phyloP scores from a whole-genome alignment of 2,329 filamentous ascomycete species.

The Aureobasidium musti region DNA sequence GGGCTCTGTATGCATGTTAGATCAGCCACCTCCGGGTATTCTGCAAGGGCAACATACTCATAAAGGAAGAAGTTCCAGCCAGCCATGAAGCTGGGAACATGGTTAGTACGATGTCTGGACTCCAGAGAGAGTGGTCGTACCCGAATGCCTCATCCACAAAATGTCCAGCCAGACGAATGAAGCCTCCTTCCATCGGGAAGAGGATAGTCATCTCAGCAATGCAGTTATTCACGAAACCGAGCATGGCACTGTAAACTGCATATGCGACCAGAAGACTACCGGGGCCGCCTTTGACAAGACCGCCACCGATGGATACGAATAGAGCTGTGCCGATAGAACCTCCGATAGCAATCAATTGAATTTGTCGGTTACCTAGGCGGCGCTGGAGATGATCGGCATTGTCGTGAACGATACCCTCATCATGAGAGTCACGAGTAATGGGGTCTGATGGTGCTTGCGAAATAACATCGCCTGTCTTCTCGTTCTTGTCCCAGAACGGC shows the following conservation, averaged over 20 bases:
- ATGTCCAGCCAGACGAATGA: constrained; percentile 62
- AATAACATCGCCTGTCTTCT: constrained; percentile 11
- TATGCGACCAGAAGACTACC: constrained; percentile 61
- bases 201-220: constrained; percentile 65
- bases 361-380: constrained; percentile 53
- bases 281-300: constrained; percentile 53
- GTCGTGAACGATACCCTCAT: constrained; percentile 37
- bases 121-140: too few relatives aligned
- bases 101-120: too few relatives aligned
- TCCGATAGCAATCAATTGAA: constrained; percentile 40
- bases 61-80: constrained; percentile 56
- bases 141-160: constrained; percentile 63
- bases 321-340: constrained; percentile 37
- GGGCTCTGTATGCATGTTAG: not conserved
- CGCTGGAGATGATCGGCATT: constrained; percentile 49
- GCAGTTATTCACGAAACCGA: constrained; percentile 64
- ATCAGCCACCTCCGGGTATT: fast-evolving
- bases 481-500: constrained; percentile 27
- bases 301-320: constrained; percentile 56
- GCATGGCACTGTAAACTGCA: constrained; percentile 56
- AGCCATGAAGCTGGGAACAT: constrained; percentile 50
- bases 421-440: not conserved
- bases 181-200: constrained; percentile 63
- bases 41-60: constrained; percentile 39
- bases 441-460: not conserved